Percentiles rank a stretch among this genome's conserved stretches.
Evolutionary conservation across 1,284 basidiomycete genomes (phyloP).

Genomic region (Schizophyllum amplum): DNA sequence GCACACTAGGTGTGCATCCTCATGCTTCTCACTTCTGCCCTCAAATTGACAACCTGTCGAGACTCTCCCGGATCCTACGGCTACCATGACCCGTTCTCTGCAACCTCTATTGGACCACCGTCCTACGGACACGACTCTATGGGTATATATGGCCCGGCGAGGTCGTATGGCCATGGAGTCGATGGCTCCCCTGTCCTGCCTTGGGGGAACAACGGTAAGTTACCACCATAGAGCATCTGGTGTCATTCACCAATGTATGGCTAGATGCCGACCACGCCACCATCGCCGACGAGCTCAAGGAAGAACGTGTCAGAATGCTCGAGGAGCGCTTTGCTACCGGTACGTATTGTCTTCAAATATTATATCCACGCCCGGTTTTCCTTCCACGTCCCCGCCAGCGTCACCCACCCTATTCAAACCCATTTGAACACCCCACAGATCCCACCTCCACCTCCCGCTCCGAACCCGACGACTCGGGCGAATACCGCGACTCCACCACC

Average conservation of each 20-base stretch:
- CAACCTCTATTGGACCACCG: background rate
- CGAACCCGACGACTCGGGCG: background rate
- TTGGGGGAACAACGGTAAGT: slow-evolving; percentile 4
- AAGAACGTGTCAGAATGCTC: slow-evolving; percentile 62
- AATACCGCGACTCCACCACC: background rate
- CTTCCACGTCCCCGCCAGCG: too few relatives aligned
- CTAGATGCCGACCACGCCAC: slow-evolving; percentile 13
- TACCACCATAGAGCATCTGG: too few relatives aligned
- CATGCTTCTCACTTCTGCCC: background rate
- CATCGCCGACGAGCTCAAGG: slow-evolving; percentile 44
- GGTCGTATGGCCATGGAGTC: too few relatives aligned
- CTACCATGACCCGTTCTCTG: background rate
- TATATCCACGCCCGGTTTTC: too few relatives aligned
- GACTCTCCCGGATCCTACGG: background rate
- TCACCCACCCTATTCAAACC: too few relatives aligned
- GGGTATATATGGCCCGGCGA: background rate
- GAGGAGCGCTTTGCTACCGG: slow-evolving; percentile 21
- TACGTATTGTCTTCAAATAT: background rate
- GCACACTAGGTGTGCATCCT: background rate
- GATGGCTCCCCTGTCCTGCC: background rate
- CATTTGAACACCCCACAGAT: background rate
- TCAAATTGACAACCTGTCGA: background rate
- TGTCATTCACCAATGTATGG: too few relatives aligned
- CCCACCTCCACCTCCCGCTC: background rate
- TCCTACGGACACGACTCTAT: background rate